Conservation (phyloP, 176 grass and related monocot species). For the Aechmea fasciata region DNA sequence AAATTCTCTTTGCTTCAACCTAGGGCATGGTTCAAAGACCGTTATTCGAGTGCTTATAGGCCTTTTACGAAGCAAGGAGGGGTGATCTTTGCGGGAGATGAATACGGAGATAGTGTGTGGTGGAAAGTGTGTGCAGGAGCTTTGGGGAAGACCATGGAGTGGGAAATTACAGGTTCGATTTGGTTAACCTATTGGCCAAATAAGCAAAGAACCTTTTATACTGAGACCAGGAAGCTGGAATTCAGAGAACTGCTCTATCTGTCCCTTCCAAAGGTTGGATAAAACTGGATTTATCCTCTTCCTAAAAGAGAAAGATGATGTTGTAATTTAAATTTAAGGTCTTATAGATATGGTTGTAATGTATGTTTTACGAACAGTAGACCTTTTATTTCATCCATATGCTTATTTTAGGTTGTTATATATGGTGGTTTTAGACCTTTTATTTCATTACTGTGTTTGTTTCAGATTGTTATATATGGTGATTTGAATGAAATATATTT, state of each 20-base stretch:
- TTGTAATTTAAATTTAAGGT: conserved; percentile 2
- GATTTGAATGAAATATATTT: too few relatives aligned
- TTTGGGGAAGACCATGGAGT: conserved; percentile 52
- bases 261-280: conserved; percentile 38
- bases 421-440: not conserved
- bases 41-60: conserved; percentile 49
- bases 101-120: conserved; percentile 73
- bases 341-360: not conserved
- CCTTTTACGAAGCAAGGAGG: conserved; percentile 80
- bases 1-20: conserved; percentile 74
- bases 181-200: conserved; percentile 95
- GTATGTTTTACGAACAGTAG: not conserved
- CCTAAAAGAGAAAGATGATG: not conserved
- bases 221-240: conserved; percentile 59
- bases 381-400: not conserved
- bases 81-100: conserved; percentile 69
- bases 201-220: conserved; percentile 72
- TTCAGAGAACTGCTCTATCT: conserved; percentile 64
- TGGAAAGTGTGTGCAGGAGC: conserved; percentile 60
- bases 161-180: conserved; percentile 72
- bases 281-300: not conserved
- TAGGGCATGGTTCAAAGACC: conserved; percentile 62
- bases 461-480: not conserved
- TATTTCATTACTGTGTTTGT: not conserved
- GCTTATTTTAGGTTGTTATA: not conserved